Conservation (phyloP, 2,329 filamentous ascomycete species). For the Scopulariopsis brevicaulis region DNA sequence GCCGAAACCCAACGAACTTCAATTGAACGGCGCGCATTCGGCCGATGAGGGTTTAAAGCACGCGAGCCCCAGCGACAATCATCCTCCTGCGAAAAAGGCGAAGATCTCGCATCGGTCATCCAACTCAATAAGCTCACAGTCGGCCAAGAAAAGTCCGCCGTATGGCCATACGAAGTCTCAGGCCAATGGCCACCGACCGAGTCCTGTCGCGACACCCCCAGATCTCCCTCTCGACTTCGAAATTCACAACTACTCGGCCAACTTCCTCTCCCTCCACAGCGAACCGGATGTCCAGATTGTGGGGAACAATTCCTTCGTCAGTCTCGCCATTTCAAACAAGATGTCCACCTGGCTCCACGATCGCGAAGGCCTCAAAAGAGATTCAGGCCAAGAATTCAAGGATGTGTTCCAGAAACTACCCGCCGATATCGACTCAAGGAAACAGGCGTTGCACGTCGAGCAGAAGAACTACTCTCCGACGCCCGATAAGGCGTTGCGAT, state of each 20-base stretch:
- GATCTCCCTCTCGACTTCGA: constrained; percentile 51
- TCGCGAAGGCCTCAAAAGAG: constrained; percentile 53
- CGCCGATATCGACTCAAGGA: constrained; percentile 27
- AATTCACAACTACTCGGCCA: constrained; percentile 59
- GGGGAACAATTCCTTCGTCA: constrained; percentile 68
- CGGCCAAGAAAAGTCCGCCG: constrained; percentile 52
- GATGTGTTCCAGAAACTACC: constrained; percentile 58
- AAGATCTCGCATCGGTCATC: constrained; percentile 75
- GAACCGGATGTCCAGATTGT: constrained; percentile 46
- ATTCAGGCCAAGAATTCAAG: constrained; percentile 50
- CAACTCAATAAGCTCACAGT: constrained; percentile 61
- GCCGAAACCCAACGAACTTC: constrained; percentile 56
- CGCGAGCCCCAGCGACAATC: constrained; percentile 26
- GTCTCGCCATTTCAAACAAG: constrained; percentile 61
- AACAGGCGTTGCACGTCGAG: constrained; percentile 35
- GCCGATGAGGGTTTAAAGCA: constrained; percentile 44
- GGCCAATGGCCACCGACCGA: constrained; percentile 42
- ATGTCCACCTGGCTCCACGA: constrained; percentile 73
- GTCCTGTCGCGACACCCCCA: constrained; percentile 65
- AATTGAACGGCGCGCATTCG: constrained; percentile 54
- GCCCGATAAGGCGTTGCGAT: constrained; percentile 50
- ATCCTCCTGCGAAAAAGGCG: constrained; percentile 59
- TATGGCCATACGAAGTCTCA: constrained; percentile 18
- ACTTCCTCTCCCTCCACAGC: constrained; percentile 66
- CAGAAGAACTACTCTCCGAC: constrained; percentile 31